phyloP scores from a whole-genome alignment of 2,329 filamentous ascomycete genomes.

The Allantophomopsis cytisporea region DNA sequence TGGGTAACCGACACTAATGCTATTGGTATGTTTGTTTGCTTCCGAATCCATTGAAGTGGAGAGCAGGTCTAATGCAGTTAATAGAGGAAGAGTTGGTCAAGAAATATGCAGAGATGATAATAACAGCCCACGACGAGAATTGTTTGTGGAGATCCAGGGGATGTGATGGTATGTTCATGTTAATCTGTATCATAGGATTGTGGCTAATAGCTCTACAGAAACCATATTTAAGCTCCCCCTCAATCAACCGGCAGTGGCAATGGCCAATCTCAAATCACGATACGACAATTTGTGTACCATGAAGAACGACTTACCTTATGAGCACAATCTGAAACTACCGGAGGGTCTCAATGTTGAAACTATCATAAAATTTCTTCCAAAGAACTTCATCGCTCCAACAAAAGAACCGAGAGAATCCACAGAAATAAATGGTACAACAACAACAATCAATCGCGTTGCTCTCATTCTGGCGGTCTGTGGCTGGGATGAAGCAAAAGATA shows the following conservation, averaged over 20 bases:
- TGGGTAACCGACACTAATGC: slow-evolving; percentile 42
- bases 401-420: background rate
- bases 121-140: slow-evolving; percentile 61
- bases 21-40: slow-evolving; percentile 29
- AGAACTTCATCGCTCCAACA: slow-evolving; percentile 34
- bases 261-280: slow-evolving; percentile 44
- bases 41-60: no score
- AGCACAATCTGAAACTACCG: slow-evolving; percentile 42
- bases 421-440: slow-evolving; percentile 35
- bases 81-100: slow-evolving; percentile 54
- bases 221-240: slow-evolving; percentile 48
- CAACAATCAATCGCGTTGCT: slow-evolving; percentile 42
- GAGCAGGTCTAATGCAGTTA: slow-evolving; percentile 10
- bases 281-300: slow-evolving; percentile 49
- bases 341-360: slow-evolving; percentile 34
- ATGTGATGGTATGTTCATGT: slow-evolving; percentile 55
- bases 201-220: slow-evolving; percentile 25
- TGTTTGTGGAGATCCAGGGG: slow-evolving; percentile 80
- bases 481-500: slow-evolving; percentile 44
- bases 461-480: slow-evolving; percentile 59
- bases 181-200: slow-evolving; percentile 13
- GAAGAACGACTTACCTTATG: slow-evolving; percentile 43
- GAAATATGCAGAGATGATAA: slow-evolving; percentile 61
- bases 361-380: slow-evolving; percentile 33
- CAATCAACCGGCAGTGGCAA: slow-evolving; percentile 42